Conservation (phyloP, 2,329 filamentous ascomycete species). For the Alternaria metachromatica region DNA sequence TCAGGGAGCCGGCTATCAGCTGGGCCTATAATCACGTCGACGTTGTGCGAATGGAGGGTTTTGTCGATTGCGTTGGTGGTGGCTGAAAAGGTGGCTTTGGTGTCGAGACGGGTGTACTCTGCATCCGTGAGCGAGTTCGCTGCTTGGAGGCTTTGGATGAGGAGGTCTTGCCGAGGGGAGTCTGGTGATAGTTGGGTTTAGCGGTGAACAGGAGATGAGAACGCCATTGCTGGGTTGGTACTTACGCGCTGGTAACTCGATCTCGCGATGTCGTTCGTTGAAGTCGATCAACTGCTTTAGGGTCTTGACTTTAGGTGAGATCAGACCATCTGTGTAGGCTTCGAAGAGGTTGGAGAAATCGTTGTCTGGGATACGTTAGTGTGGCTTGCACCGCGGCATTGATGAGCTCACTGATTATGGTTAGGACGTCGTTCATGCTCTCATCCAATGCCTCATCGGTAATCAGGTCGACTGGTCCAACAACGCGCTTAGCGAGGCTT, state of each 20-base stretch:
- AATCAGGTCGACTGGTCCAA: background rate
- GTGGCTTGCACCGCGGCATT: fast-evolving
- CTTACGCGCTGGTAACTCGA: background rate
- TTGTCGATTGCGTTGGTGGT: background rate
- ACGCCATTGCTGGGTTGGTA: fast-evolving
- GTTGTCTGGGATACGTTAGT: background rate
- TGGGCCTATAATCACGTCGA: background rate
- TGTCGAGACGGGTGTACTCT: background rate
- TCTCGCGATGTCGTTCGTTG: background rate
- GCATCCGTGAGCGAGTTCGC: background rate
- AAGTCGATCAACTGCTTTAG: fast-evolving
- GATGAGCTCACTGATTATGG: background rate
- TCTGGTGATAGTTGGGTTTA: fast-evolving
- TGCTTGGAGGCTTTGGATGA: fast-evolving
- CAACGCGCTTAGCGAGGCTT: background rate
- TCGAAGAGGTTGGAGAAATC: background rate
- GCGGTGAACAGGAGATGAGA: fast-evolving
- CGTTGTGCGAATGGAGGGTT: fast-evolving
- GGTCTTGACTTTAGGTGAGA: background rate
- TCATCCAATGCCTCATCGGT: background rate
- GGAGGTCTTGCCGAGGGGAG: fast-evolving
- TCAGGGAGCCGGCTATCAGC: background rate
- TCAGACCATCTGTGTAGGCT: background rate
- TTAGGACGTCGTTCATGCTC: fast-evolving
- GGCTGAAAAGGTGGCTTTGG: fast-evolving